Evolutionary conservation across 768 basidiomycete species (phyloP), one percentile per base, ranked within the genome.

Genomic region (Hebeloma cylindrosporum): DNA sequence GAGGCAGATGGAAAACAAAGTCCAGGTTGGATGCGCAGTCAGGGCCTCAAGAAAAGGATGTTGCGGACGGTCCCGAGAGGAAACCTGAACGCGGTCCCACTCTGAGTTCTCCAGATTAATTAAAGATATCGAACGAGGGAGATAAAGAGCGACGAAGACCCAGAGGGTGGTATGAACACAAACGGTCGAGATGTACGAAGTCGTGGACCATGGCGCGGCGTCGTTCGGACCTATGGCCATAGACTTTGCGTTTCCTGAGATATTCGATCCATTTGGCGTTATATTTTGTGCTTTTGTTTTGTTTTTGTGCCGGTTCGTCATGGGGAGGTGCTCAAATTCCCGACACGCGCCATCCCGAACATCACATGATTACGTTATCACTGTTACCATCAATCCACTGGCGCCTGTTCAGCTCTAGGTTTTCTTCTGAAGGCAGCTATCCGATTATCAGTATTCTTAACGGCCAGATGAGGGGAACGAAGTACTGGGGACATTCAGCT

Each of bases 151-250:
- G 9, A 75, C 71, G 61, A 88, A 90, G 2, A 69, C 64, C 50
- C 89, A 72, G 6, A 90, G 78, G 11, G 77, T 71, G 1, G 78
- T 72, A 58, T 85, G 83, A 5, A 88, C 81, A 33, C 80, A 82
- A 16, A 88, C 78, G 18, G 80, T 65, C 22, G 85, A 82, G 44
- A 77, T 74, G 66, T 88, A 88, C 18, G 71, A 72, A 4, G 75
- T 72, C 45, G 78, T 73, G 9, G 82, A 78, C 36, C 52, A 35
- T 3, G 35, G 29, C 14, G 37, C 33, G 50, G 79, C 20, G 22
- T 39, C 18, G 4, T 23, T 25, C 2, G n/a, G 7, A 22, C 35
- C 31, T 18, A 35, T 16, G 18, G 27, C 31, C 35, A 34, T 43
- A 33, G 29, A 35, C 13, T 34, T 41, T 32, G 32, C 6, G 10